Percentiles rank a stretch among this genome's conserved stretches.
phyloP scores from a whole-genome alignment of 169 alveolate genomes.

The Plasmodium malariae region DNA sequence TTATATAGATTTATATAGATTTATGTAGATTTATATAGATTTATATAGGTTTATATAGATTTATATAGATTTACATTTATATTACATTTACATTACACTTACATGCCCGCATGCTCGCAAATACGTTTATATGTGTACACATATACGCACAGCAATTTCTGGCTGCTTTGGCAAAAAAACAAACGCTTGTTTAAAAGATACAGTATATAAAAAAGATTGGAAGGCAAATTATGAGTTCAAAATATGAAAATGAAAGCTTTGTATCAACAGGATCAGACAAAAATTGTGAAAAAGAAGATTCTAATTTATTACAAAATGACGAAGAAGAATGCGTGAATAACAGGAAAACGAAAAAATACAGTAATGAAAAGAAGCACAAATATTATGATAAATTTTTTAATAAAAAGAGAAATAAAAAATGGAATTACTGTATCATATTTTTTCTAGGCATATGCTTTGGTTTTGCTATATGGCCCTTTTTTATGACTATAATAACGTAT shows the following conservation, averaged over 20 bases:
- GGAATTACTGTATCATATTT: conserved; percentile 74
- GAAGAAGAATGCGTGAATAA: conserved; percentile 8
- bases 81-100: too few relatives aligned
- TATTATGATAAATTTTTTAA: conserved; percentile 45
- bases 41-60: too few relatives aligned
- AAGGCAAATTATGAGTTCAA: conserved; percentile 65
- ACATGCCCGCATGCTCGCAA: neutral
- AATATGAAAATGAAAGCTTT: conserved; percentile 50
- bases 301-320: conserved; percentile 29
- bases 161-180: neutral
- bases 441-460: conserved; percentile 77
- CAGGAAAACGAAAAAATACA: conserved; percentile 23
- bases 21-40: neutral
- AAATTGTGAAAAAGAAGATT: conserved; percentile 44
- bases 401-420: conserved; percentile 71
- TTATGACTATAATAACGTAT: conserved; percentile 74
- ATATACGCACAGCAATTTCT: neutral
- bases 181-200: conserved; percentile 35
- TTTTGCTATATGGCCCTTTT: conserved; percentile 77
- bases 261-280: conserved; percentile 65
- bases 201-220: conserved; percentile 14
- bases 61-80: neutral
- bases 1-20: neutral
- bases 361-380: conserved; percentile 14
- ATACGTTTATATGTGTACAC: neutral